Base-by-base conservation (phyloP, 768 basidiomycete genomes). In the Gloeophyllum trabeum region DNA sequence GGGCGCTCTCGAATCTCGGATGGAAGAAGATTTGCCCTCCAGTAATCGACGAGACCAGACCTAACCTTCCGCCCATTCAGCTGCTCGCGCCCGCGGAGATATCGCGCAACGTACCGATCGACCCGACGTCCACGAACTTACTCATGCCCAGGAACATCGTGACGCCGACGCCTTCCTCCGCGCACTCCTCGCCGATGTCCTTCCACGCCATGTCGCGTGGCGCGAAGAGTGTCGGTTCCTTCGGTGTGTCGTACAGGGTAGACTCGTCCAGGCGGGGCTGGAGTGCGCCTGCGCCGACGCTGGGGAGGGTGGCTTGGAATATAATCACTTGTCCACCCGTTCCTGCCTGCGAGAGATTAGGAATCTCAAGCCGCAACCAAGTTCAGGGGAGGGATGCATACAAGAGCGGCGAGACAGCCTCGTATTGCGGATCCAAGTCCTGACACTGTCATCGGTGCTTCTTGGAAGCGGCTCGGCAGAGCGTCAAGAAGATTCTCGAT, bases 11-110 rank as follows among this genome's bases (percentile, higher is more conserved):
- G 57, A 90, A 99, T n/a, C 87, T 74, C 6, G 94, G 96, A 53
- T 93, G 85, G 65, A 82, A 94, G 61, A 84, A 93, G 1, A 94
- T 52, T 44, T 92, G 89, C 16, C 96, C 96, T 12, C 96, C 96
- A 5, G 89, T 90, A 7, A 77, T 56, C 0, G 78, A 78, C 1
- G 83, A 56, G 4, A 92, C 69, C 3, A 69, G 60, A 34, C 83
- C 85, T 81, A 32, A 32, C 28, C 10, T 32, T 32, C 28, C n/a
- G n/a, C n/a, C n/a, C n/a, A n/a, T n/a, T n/a, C n/a, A n/a, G n/a
- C n/a, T n/a, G n/a, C n/a, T n/a, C n/a, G n/a, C n/a, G n/a, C n/a
- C n/a, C n/a, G n/a, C n/a, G n/a, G n/a, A n/a, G n/a, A n/a, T n/a
- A n/a, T n/a, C n/a, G n/a, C n/a, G n/a, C 18, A 21, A 54, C 73